Base-by-base conservation (phyloP, 2,329 filamentous ascomycete species). In the Aspergillus ochraceus region DNA sequence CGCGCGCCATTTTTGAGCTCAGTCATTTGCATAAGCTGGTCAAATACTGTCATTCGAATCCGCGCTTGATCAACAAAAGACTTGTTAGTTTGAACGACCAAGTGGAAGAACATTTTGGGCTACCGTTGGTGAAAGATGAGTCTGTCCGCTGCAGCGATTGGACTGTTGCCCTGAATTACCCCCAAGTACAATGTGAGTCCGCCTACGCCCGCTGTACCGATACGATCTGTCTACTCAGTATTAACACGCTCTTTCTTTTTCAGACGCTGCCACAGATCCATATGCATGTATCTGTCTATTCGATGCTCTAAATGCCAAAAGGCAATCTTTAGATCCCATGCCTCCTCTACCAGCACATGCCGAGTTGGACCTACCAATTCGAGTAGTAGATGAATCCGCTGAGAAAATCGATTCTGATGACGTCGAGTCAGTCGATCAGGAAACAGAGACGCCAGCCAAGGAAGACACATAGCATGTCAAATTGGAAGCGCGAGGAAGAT, bases 1-100 rank as follows among this genome's bases (percentile, higher is more conserved):
- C 87, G 1, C 83, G 80, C 53, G 90, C 90, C 0, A 78, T 91
- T 4, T 85, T 96, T 61, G 93, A 97, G 76, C 81, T 97, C 8
- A 94, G 90, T 71, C 90, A 96, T 70, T 77, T 97, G 24, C 89
- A 93, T 75, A 90, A 86, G 65, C 78, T 96, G 11, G 84, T 97
- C 63, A 92, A 88, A 61, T 88, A 86, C 70, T 86, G 84, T 0
- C 75, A 79, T 56, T 77, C 79, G 6, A 77, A 85, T 42, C 82
- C 79, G 4, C 72, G 80, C 2, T 72, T 82, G 17, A 85, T 94
- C 70, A 90, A 91, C 73, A 90, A 86, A 69, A 81, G 73, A 54
- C 76, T 87, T 6, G 87, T 94, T 10, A 80, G 84, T 2, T 77
- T 97, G 52, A 87, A 88, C 1, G 80, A 76, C 0, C 90, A 94